Evolutionary conservation across 768 basidiomycete genomes (phyloP).

Genomic region (Hypsizygus marmoreus): DNA sequence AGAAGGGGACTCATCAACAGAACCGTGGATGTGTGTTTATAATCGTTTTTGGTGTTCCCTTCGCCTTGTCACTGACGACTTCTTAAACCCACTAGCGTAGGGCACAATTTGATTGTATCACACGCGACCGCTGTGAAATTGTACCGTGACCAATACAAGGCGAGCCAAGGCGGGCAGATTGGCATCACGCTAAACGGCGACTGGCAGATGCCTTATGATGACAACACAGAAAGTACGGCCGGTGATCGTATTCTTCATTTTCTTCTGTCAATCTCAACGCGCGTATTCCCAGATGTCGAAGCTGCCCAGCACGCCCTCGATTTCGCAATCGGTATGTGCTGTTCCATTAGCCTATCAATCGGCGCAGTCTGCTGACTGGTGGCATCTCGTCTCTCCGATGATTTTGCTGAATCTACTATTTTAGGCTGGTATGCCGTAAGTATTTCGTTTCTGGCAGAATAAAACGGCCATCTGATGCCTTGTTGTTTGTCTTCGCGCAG

Average conservation of each 20-base stretch:
- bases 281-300: slow-evolving; percentile 49
- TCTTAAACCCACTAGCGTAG: slow-evolving; percentile 62
- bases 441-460: slow-evolving; percentile 10
- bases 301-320: slow-evolving; percentile 75
- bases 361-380: slow-evolving; percentile 23
- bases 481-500: slow-evolving; percentile 31
- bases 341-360: slow-evolving; percentile 2
- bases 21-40: slow-evolving; percentile 65
- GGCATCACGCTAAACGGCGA: slow-evolving; percentile 83
- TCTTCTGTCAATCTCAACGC: neutral
- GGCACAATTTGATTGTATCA: slow-evolving; percentile 65
- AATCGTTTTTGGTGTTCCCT: slow-evolving; percentile 4
- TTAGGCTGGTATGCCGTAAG: slow-evolving; percentile 62
- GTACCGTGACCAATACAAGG: slow-evolving; percentile 69
- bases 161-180: slow-evolving; percentile 62
- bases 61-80: too few species aligned
- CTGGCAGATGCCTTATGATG: slow-evolving; percentile 74
- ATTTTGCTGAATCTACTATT: slow-evolving; percentile 22
- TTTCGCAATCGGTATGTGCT: slow-evolving; percentile 60
- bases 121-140: slow-evolving; percentile 69
- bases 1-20: slow-evolving; percentile 64
- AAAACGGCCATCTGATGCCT: slow-evolving; percentile 1
- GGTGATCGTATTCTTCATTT: slow-evolving; percentile 1
- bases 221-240: slow-evolving; percentile 62
- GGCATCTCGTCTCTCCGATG: slow-evolving; percentile 19